Evolutionary conservation across 164 flowering plant genomes (phyloP), one percentile per base, ranked within the genome.

Genomic region (Euptelea pleiosperma): DNA sequence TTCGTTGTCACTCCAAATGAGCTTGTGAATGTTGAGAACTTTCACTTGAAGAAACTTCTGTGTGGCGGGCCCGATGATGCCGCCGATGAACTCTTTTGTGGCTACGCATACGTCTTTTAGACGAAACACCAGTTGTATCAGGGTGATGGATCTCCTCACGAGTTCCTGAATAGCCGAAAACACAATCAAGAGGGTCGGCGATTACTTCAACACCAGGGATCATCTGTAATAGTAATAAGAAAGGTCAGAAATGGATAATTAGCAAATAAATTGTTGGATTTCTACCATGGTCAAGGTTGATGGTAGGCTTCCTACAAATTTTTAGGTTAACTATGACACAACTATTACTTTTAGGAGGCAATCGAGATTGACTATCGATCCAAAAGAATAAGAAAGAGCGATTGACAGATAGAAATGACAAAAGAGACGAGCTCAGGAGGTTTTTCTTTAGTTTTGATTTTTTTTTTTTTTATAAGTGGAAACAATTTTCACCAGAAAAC

Each of bases 171-270:
- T 57, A 6, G 22, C 87, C 88, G 49, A 82, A 71, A 35, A 85
- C 53, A 57, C 66, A 65, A 44, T 79, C 91, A 30, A 85, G 64
- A 19, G 84, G 86, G 60, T 82, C 81, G 29, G 58, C 67, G 57
- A 57, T 63, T 29, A 57, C 33, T 52, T 68, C 73, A 10, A 35
- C 26, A 22, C 29, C 69, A 36, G 61, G 52, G 19, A 47, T 71
- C 70, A 57, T 52, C 85, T 84, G 58, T 21, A 57, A 34, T 14
- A 65, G 34, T 1, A 53, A 54, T 6, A 28, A 26, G 2, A 33
- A 29, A 3, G 21, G 12, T 29, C 50, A 61, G 30, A 34, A 49
- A 44, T 21, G 30, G 33, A 5, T 37, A 6, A 6, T 15, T 18
- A 50, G n/a, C 33, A 58, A 30, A 37, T 11, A 6, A 14, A 58